Evolutionary conservation across 768 basidiomycete genomes (phyloP), one percentile per base, ranked within the genome.

Genomic region (Mycena epipterygia): DNA sequence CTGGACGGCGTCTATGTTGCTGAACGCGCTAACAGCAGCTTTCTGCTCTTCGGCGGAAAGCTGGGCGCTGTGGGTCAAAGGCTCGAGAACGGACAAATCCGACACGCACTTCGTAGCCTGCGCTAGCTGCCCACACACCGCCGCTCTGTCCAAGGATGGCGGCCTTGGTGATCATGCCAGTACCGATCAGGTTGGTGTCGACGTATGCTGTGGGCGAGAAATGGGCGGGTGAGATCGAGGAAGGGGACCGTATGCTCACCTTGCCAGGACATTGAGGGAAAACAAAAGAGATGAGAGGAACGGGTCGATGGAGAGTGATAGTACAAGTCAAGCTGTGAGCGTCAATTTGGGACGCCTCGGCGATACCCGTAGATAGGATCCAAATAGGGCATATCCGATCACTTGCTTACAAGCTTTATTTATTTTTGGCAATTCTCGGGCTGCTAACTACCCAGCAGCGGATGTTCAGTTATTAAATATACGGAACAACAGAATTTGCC

Each of bases 151-250:
- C 95, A 55, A 95, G 49, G 77, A 94, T 92, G 33, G 95, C 95
- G 42, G 95, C 96, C 75, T 88, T 87, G 29, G 83, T n/a, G 77
- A 97, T 83, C 82, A 90, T 94, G 73, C 89, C 90, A 70, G 83
- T 90, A 39, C 89, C 93, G 75, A 97, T 80, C 65, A 97, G 89
- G 80, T 94, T 90, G 77, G 83, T 84, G 79, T 96, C 93, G 81
- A 96, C 93, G 83, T 95, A 95, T 70, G 87, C 95, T 96, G 75
- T 16, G 64, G 49, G 48, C 59, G 55, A 37, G 48, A 7, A 25
- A 61, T 70, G 23, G 55, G 68, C 39, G 37, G 35, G 14, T 2
- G 46, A 23, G 56, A 27, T 0, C 35, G 2, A 23, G 42, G 42
- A 46, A 25, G 17, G 27, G 1, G 49, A 21, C 32, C 13, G 41